Base-by-base conservation (phyloP, 2,329 filamentous ascomycete species). In the Diaporthe sp. region DNA sequence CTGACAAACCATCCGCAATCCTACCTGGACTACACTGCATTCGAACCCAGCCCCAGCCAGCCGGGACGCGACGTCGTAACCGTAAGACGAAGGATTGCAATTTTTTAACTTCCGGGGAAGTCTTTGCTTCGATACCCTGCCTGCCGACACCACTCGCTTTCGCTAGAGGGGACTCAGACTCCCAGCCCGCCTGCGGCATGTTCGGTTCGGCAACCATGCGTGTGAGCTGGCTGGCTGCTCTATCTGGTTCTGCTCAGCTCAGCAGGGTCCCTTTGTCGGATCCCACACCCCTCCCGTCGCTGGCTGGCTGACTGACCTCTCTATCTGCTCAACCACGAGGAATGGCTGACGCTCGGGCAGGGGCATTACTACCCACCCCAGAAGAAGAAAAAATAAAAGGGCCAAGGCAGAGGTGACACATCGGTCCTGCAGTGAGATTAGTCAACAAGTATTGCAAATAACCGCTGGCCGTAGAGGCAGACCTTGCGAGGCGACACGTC, bases 61-160 rank as follows among this genome's bases (percentile, higher is more conserved):
- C 61, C 30, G 61, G 61, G 61, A 65, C 42, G 32, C 61, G 61
- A 65, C 61, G 42, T 65, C 59, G 59, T 32, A 63, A 30, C 5
- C 19, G 15, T 65, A 15, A 35, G 42, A 35, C 42, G 10, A n/a
- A n/a, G 22, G 27, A 22, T 35, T 50, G 9, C 15, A 17, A 32
- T 22, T 13, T n/a, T 65, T 37, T 25, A 17, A 65, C 42, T 65
- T 65, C 42, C 61, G 61, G 61, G 61, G 42, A 50, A 22, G 1
- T 15, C 30, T 35, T 65, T n/a, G n/a, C n/a, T n/a, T n/a, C n/a
- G n/a, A n/a, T n/a, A n/a, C 61, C 27, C 12, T 65, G 59, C 59
- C 59, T 65, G 59, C 59, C 44, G 22, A 9, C 22, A 6, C n/a
- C 2, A n/a, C 44, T 47, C 2, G 5, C 22, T 50, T 50, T 37